phyloP scores from a whole-genome alignment of 2,329 filamentous ascomycete species.

The Fusarium equiseti region DNA sequence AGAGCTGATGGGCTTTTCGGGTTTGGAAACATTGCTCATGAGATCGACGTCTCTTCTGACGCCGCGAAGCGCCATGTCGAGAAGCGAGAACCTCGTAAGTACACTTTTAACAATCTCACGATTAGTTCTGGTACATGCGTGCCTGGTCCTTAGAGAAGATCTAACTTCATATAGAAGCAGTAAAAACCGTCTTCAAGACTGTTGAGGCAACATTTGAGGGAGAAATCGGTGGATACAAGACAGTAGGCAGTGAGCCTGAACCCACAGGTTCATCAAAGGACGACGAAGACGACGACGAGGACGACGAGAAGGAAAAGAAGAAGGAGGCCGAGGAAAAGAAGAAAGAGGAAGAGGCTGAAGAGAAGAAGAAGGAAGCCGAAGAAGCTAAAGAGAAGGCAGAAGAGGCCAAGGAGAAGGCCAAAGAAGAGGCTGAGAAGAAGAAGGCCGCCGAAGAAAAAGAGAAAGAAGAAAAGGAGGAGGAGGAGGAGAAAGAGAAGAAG shows the following conservation, averaged over 20 bases:
- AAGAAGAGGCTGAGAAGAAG: constrained; percentile 30
- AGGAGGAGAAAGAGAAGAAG: constrained; percentile 29
- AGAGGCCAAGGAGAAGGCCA: constrained; percentile 36
- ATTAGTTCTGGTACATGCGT: background rate
- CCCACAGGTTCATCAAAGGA: constrained; percentile 28
- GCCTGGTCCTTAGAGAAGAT: background rate
- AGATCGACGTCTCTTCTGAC: constrained; percentile 29
- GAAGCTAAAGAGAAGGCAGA: constrained; percentile 37
- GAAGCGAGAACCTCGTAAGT: constrained; percentile 36
- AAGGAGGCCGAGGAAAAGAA: constrained; percentile 28
- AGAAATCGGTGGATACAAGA: constrained; percentile 59
- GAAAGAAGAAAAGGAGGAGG: constrained; percentile 27
- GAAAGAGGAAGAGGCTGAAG: constrained; percentile 35
- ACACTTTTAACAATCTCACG: background rate
- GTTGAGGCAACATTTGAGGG: constrained; percentile 57
- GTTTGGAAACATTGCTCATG: constrained; percentile 46
- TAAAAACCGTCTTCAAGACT: constrained; percentile 58
- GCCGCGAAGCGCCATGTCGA: constrained; percentile 22
- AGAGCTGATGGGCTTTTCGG: constrained; percentile 46
- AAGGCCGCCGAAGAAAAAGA: constrained; percentile 24
- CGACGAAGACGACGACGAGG: constrained; percentile 18
- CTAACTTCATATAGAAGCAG: constrained; percentile 46
- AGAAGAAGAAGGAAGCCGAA: constrained; percentile 31
- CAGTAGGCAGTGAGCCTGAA: constrained; percentile 44
- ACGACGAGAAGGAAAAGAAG: constrained; percentile 10